Base-by-base conservation (phyloP, 2,329 filamentous ascomycete species). In the Ceratocystis cubensis region DNA sequence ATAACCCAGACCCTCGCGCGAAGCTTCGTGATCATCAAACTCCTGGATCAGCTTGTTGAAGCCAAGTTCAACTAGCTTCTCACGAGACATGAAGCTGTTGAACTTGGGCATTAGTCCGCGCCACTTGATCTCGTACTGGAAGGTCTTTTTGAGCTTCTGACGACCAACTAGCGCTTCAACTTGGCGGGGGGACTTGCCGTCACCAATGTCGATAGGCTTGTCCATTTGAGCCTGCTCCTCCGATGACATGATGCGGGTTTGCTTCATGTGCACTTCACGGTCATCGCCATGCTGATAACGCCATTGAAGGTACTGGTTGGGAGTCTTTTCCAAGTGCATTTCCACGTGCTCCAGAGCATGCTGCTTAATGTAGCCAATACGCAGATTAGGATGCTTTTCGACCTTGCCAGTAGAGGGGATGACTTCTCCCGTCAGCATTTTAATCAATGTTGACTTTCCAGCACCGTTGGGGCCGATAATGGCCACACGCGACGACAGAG, bases 331-430 rank as follows among this genome's bases (percentile, higher is more conserved):
- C 71, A 97, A 81, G 74, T 99, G 94, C 93, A 96, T 96, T 79
- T 99, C 93, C 10, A 99, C 94, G 84, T 99, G 94, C 81, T 99
- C 94, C 13, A 99, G 83, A 57, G 94, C 94, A 77, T 99, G 94
- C 80, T 99, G 94, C 81, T 97, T 97, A 80, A 99, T 97, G 81
- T 99, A 99, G 65, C 94, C 94, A 72, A 99, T 96, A 82, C 94
- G 92, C 73, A 99, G 79, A 76, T 99, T 99, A 71, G 94, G 94
- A 76, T 99, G 94, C 81, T 97, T 97, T 81, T 97, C 92, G 28
- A 99, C 94, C 75, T 86, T 90, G 70, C 94, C 94, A 22, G 78
- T 77, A 69, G 88, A 88, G 17, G 90, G 94, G 70, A 96, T 87
- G 22, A 87, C 85, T 76, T 97, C 94, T 71, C 93, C 94, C 10